Percentiles rank a stretch among this genome's conserved stretches.
Conservation (phyloP, 345 rosid species). For the Erodium maritimum region DNA sequence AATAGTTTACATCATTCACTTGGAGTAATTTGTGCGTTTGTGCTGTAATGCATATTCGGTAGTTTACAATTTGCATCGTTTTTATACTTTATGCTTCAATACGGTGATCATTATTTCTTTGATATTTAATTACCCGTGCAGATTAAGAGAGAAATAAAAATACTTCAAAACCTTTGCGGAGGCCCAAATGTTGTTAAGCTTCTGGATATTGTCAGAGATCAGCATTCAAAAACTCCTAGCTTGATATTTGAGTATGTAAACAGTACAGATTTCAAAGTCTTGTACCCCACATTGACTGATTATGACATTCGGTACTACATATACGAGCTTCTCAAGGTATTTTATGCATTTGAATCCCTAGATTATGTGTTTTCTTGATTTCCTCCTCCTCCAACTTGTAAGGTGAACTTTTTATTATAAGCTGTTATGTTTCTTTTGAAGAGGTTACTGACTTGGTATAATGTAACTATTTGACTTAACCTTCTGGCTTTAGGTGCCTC, state of each 20-base stretch:
- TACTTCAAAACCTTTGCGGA: constrained; percentile 76
- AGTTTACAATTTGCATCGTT: too few relatives aligned
- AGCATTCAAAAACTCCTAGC: constrained; percentile 75
- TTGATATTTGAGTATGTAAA: constrained; percentile 73
- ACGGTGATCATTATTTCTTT: too few relatives aligned
- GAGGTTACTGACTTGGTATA: too few relatives aligned
- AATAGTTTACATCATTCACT: neutral
- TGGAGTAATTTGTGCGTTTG: neutral
- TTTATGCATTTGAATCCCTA: neutral
- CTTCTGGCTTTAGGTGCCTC: neutral
- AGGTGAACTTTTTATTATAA: neutral
- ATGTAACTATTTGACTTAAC: neutral
- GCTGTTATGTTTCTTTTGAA: neutral
- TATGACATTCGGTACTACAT: constrained; percentile 79
- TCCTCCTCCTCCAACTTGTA: neutral
- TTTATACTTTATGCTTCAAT: too few relatives aligned
- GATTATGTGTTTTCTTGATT: too few relatives aligned
- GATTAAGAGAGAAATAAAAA: constrained; percentile 79
- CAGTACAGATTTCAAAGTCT: constrained; percentile 74
- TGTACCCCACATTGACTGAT: constrained; percentile 80
- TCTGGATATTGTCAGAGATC: constrained; percentile 69
- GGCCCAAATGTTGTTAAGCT: constrained; percentile 67
- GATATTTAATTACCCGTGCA: constrained; percentile 18
- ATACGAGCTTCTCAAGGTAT: constrained; percentile 76
- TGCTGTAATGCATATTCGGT: neutral